phyloP scores from a whole-genome alignment of 2,329 filamentous ascomycete species.

The Chaetoscypha palmicola region DNA sequence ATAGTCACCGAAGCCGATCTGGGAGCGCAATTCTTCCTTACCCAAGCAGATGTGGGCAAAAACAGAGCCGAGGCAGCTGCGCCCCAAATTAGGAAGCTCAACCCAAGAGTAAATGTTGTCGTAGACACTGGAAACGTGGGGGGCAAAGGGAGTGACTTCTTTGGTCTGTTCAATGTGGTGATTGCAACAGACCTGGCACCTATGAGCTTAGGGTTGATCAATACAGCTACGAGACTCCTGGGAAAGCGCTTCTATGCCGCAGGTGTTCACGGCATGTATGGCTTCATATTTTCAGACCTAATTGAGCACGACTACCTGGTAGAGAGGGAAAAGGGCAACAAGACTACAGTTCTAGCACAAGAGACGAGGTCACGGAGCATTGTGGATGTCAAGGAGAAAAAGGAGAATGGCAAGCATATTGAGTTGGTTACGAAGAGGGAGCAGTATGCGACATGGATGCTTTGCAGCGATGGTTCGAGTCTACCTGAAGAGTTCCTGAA shows the following conservation, averaged over 20 bases:
- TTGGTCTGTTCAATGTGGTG: constrained; percentile 71
- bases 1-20: constrained; percentile 71
- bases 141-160: constrained; percentile 66
- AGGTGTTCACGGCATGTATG: constrained; percentile 81
- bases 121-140: constrained; percentile 63
- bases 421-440: constrained; percentile 92
- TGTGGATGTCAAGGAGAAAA: constrained; percentile 62
- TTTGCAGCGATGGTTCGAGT: constrained; percentile 70
- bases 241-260: constrained; percentile 83
- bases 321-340: constrained; percentile 75
- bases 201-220: constrained; percentile 67
- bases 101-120: constrained; percentile 75
- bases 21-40: constrained; percentile 76
- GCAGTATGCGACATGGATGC: constrained; percentile 76
- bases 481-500: constrained; percentile 64
- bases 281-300: constrained; percentile 90
- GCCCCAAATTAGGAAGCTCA: constrained; percentile 73
- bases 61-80: constrained; percentile 80
- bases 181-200: constrained; percentile 86
- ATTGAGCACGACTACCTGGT: constrained; percentile 87
- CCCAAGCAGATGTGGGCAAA: constrained; percentile 60
- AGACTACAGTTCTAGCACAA: constrained; percentile 48
- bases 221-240: constrained; percentile 75
- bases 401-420: constrained; percentile 61
- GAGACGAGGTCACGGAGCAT: constrained; percentile 77